Conservation (phyloP, 176 grass and related monocot species). For the Aegilops tauschii region DNA sequence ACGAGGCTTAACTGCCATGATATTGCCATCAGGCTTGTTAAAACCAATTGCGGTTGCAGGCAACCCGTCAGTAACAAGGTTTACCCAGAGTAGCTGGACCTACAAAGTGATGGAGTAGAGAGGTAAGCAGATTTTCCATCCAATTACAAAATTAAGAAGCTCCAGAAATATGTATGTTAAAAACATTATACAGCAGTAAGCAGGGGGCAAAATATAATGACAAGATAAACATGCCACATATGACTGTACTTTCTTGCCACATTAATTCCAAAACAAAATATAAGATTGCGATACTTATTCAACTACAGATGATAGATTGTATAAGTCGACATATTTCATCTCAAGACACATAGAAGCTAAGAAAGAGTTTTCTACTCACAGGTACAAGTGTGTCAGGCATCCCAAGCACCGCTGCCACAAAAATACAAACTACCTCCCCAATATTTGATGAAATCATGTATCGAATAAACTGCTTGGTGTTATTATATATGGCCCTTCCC, state of each 20-base stretch:
- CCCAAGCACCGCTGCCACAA: slow-evolving; percentile 94
- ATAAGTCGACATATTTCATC: not conserved
- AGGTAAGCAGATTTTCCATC: slow-evolving; percentile 6
- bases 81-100: slow-evolving; percentile 99
- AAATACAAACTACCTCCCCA: slow-evolving; percentile 98
- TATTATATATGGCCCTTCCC: slow-evolving; percentile 99
- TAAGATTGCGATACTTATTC: not conserved
- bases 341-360: not conserved
- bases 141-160: not conserved
- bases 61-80: slow-evolving; percentile 96
- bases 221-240: not conserved
- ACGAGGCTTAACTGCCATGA: slow-evolving; percentile 86
- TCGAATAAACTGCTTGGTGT: slow-evolving; percentile 97
- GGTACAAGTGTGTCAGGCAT: slow-evolving; percentile 97
- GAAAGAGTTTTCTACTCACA: slow-evolving; percentile 55
- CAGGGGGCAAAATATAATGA: not conserved
- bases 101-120: slow-evolving; percentile 35
- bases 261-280: not conserved
- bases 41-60: slow-evolving; percentile 99
- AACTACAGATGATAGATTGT: not conserved
- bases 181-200: not conserved
- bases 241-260: not conserved
- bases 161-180: not conserved
- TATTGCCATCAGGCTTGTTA: slow-evolving; percentile 91
- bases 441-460: slow-evolving; percentile 99